Evolutionary conservation across 2,329 filamentous ascomycete genomes (phyloP).

Genomic region (Lasiodiplodia sp.): DNA sequence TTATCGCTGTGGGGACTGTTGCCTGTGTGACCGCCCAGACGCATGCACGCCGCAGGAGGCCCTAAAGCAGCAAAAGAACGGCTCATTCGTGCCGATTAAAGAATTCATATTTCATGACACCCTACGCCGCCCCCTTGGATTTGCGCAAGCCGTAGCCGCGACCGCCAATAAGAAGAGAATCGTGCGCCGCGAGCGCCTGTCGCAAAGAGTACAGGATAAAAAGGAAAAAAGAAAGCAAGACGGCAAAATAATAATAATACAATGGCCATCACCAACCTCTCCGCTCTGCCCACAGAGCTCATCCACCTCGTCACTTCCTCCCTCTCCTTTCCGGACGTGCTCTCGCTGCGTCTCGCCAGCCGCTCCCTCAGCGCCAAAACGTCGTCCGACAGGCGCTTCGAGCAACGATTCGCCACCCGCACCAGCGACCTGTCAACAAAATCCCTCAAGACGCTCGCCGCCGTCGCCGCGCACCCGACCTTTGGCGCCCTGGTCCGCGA

Average conservation of each 20-base stretch:
- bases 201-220: not conserved
- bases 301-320: not conserved
- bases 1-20: not conserved
- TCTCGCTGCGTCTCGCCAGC: not conserved
- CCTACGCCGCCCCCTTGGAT: not conserved
- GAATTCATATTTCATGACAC: not conserved
- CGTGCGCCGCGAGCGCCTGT: not conserved
- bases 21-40: not conserved
- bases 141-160: not conserved
- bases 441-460: not conserved
- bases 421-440: not conserved
- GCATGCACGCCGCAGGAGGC: not conserved
- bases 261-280: not conserved
- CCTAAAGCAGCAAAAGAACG: not conserved
- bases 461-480: not conserved
- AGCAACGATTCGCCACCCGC: not conserved
- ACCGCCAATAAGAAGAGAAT: not conserved
- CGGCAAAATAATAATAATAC: not conserved
- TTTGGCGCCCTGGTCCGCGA: not conserved
- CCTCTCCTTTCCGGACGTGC: not conserved
- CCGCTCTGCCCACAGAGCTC: not conserved
- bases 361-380: not conserved
- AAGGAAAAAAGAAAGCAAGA: not conserved
- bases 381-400: not conserved
- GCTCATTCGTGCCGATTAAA: not conserved